Conservation (phyloP, 805 yeast species). For the Priceomyces fermenticarens region DNA sequence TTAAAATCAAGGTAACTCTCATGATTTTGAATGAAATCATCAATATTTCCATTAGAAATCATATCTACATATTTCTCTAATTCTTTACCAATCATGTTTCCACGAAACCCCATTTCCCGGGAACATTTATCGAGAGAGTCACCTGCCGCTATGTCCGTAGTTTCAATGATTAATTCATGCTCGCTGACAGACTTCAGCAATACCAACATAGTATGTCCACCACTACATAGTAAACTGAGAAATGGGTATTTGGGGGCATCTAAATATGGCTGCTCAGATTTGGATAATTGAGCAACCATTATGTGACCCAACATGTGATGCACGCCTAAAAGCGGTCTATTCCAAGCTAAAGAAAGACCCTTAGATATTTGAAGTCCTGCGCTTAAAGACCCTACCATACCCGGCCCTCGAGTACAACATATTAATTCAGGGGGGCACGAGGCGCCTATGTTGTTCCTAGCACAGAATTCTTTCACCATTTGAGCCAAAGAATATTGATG, state of each 20-base stretch:
- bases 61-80: conserved; percentile 55
- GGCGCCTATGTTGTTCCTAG: conserved; percentile 25
- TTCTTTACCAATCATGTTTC: conserved; percentile 84
- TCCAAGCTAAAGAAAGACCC: conserved; percentile 79
- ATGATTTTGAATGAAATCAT: conserved; percentile 65
- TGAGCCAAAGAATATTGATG: conserved; percentile 61
- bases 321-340: conserved; percentile 78
- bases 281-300: conserved; percentile 43
- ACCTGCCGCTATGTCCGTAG: conserved; percentile 88
- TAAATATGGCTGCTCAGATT: conserved; percentile 45
- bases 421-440: conserved; percentile 60
- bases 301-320: conserved; percentile 97
- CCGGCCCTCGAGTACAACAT: conserved; percentile 94
- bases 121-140: conserved; percentile 94
- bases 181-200: conserved; percentile 54
- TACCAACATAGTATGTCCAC: conserved; percentile 93
- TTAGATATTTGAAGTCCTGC: conserved; percentile 83
- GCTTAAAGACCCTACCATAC: conserved; percentile 86
- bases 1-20: conserved; percentile 63
- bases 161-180: conserved; percentile 73
- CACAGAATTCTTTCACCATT: conserved; percentile 46
- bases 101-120: conserved; percentile 72
- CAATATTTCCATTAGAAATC: conserved; percentile 19
- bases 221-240: conserved; percentile 76
- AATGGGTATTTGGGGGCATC: conserved; percentile 60